phyloP scores from a whole-genome alignment of 768 basidiomycete genomes.

The Russula olivacea region DNA sequence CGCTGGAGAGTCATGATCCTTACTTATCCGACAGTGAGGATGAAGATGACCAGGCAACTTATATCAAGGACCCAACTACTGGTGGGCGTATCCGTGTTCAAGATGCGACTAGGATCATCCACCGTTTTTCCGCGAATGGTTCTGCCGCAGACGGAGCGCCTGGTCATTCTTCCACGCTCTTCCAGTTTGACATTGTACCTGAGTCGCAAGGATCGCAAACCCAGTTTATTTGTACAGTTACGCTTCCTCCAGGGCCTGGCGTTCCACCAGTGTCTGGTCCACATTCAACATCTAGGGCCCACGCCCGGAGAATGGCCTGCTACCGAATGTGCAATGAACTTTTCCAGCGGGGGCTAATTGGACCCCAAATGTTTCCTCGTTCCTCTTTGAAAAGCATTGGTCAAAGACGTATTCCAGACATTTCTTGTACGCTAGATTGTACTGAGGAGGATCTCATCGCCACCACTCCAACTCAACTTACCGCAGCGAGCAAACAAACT shows the following conservation, averaged over 20 bases:
- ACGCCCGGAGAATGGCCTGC: constrained; percentile 57
- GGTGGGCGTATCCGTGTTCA: constrained; percentile 52
- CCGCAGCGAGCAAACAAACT: constrained; percentile 20
- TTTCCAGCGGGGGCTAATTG: constrained; percentile 46
- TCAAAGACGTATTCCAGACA: constrained; percentile 16
- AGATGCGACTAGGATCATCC: constrained; percentile 52
- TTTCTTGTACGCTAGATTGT: constrained; percentile 16
- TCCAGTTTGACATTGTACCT: constrained; percentile 40
- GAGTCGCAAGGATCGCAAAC: constrained; percentile 27
- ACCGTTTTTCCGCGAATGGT: constrained; percentile 40
- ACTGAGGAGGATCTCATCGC: constrained; percentile 10
- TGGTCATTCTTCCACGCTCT: neutral
- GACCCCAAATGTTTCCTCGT: constrained; percentile 35
- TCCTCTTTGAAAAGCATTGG: constrained; percentile 24
- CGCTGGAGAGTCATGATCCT: constrained; percentile 38
- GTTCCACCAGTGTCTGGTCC: constrained; percentile 42
- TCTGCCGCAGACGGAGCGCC: neutral
- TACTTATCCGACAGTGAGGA: constrained; percentile 47
- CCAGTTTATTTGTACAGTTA: constrained; percentile 45
- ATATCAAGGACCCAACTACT: constrained; percentile 57
- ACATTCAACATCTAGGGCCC: constrained; percentile 39
- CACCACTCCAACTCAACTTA: constrained; percentile 1
- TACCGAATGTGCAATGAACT: constrained; percentile 50
- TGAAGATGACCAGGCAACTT: constrained; percentile 38
- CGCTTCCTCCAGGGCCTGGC: constrained; percentile 41